Base-by-base conservation (phyloP, 2,329 filamentous ascomycete genomes). In the Epichloe gansuensis region DNA sequence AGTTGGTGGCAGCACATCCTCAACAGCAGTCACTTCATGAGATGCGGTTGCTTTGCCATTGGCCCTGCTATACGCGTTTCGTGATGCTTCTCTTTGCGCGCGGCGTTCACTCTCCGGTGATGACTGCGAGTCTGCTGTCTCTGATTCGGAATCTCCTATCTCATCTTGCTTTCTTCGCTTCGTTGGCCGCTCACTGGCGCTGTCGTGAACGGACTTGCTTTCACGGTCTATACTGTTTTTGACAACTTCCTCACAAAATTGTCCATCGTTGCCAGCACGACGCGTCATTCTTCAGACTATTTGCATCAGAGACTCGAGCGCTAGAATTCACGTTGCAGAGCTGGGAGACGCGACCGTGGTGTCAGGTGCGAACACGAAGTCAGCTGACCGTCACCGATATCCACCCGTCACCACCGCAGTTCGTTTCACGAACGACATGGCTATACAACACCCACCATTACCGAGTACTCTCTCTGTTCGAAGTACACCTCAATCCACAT, bases 1-100 rank as follows among this genome's bases (percentile, higher is more conserved):
- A 2, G 91, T 73, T 0, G 76, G 74, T 13, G 88, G 87, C 5
- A 95, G 70, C 5, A 83, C 83, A 56, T 75, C 67, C 59, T 70
- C 72, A n/a, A 69, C 59, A 4, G 65, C 68, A 1, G 67, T 69
- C 44, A 58, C 53, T 38, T 52, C 56, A 41, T 56, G 45, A 17
- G 55, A 54, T n/a, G 53, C 58, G 15, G 53, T 23, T 34, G 44
- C 44, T 17, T 59, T 52, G 12, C 57, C 54, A 46, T 58, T 54
- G 42, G n/a, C 17, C 5, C 13, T 39, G 34, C 54, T 38, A 17
- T 48, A 28, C 7, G 6, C 12, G 9, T 25, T 35, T 8, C 15
- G 44, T 15, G n/a, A 1, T 21, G 11, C 23, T 46, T 12, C 6
- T 25, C 49, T 44, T 39, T 28, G 5, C 17, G 28, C 25, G 21